phyloP scores from a whole-genome alignment of 441 rosid species.

The Erysimum cheiri region DNA sequence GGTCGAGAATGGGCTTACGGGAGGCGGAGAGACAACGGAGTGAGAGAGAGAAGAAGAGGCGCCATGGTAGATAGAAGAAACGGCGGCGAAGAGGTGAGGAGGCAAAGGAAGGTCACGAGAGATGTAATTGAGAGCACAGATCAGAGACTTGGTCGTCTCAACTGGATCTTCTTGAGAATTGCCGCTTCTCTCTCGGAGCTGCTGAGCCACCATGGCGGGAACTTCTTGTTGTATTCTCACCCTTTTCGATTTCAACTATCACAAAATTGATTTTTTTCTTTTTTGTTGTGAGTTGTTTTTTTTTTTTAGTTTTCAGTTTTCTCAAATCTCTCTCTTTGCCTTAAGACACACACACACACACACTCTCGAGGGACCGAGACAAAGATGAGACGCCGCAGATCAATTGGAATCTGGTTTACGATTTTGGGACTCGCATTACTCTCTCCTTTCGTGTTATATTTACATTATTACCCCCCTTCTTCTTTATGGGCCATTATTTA shows the following conservation, averaged over 20 bases:
- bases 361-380: slow-evolving; percentile 35
- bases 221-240: slow-evolving; percentile 30
- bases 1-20: slow-evolving; percentile 51
- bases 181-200: slow-evolving; percentile 54
- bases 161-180: slow-evolving; percentile 47
- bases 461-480: slow-evolving; percentile 30
- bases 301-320: background rate
- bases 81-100: slow-evolving; percentile 67
- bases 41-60: slow-evolving; percentile 43
- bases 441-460: slow-evolving; percentile 23
- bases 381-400: slow-evolving; percentile 42
- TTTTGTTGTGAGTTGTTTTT: slow-evolving; percentile 5
- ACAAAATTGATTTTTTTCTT: slow-evolving; percentile 35
- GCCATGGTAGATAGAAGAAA: slow-evolving; percentile 71
- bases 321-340: slow-evolving; percentile 20
- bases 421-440: background rate
- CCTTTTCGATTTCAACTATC: slow-evolving; percentile 42
- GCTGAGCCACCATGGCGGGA: slow-evolving; percentile 84
- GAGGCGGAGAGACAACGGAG: slow-evolving; percentile 38
- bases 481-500: background rate
- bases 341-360: slow-evolving; percentile 32
- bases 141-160: slow-evolving; percentile 71
- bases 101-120: slow-evolving; percentile 96
- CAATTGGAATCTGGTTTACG: slow-evolving; percentile 30
- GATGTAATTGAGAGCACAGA: slow-evolving; percentile 83